Conservation (phyloP, 116 monocot species). For the Dioscorea cayenensis region DNA sequence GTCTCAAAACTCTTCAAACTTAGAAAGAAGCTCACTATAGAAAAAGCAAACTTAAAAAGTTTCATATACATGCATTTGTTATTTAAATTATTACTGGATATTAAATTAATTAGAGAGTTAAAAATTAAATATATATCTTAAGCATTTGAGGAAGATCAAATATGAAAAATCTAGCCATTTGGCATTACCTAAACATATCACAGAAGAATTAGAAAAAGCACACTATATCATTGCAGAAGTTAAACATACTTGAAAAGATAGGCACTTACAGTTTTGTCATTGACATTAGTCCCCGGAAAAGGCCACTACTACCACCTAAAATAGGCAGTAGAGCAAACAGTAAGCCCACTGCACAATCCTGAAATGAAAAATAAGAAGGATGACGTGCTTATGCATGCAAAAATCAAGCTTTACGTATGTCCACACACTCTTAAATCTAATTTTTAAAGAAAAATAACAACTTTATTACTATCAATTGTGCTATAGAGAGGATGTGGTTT, state of each 20-base stretch:
- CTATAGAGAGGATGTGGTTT: too few relatives aligned
- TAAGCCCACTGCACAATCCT: slow-evolving; percentile 94
- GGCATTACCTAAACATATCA: background rate
- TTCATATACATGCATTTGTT: background rate
- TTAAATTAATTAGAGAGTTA: too few relatives aligned
- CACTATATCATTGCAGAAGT: background rate
- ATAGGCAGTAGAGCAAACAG: slow-evolving; percentile 86
- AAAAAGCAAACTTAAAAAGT: background rate
- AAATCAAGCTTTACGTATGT: background rate
- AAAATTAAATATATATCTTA: too few relatives aligned
- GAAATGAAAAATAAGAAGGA: slow-evolving; percentile 18
- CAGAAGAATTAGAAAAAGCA: background rate
- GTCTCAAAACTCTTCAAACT: too few relatives aligned
- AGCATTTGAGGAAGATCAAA: background rate
- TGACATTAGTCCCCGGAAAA: slow-evolving; percentile 70
- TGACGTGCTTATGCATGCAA: background rate
- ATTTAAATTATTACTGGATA: background rate
- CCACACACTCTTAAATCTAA: too few relatives aligned
- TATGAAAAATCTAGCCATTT: background rate
- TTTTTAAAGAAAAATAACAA: too few relatives aligned
- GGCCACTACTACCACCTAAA: slow-evolving; percentile 64
- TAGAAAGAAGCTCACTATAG: too few relatives aligned
- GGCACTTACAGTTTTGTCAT: slow-evolving; percentile 71
- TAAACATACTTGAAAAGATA: background rate
- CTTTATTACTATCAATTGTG: too few relatives aligned